These are phyloP conservation scores for Phoenix dactylifera DNA, from an alignment of 176 grass and related monocot species.

Conservation along the genomic window DNA sequence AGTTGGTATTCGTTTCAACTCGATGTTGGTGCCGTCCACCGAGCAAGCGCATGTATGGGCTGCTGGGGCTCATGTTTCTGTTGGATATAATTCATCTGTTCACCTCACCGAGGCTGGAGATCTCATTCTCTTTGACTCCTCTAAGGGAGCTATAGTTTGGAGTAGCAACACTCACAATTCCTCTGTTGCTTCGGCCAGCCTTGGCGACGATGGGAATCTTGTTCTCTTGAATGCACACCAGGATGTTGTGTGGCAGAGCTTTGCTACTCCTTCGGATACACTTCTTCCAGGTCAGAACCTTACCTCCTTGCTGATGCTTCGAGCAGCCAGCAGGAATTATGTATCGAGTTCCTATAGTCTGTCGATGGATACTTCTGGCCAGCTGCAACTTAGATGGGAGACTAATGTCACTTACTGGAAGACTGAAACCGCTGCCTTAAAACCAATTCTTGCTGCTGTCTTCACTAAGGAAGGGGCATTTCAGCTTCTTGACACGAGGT, in stretches of 20 bases:
- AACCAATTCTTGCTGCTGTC: not conserved
- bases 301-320: not conserved
- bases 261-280: not conserved
- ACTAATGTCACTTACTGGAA: conserved; percentile 8
- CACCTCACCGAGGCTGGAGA: not conserved
- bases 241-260: conserved; percentile 7
- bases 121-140: conserved; percentile 7
- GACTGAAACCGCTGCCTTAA: not conserved
- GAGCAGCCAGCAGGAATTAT: not conserved
- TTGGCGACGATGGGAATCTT: conserved; percentile 2
- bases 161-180: conserved; percentile 7
- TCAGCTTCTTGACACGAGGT: not conserved
- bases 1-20: conserved; percentile 7
- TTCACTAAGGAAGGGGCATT: conserved; percentile 4
- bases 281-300: conserved; percentile 7
- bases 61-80: not conserved
- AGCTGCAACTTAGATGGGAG: conserved; percentile 9
- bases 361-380: conserved; percentile 6
- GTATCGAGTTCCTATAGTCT: conserved; percentile 3
- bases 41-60: not conserved
- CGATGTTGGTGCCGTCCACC: not conserved
- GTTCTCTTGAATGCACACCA: not conserved
- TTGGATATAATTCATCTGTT: conserved; percentile 9
- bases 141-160: not conserved
- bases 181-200: conserved; percentile 1